Evolutionary conservation across 176 grass and related monocot genomes (phyloP).

Genomic region (Panicum miliaceum): DNA sequence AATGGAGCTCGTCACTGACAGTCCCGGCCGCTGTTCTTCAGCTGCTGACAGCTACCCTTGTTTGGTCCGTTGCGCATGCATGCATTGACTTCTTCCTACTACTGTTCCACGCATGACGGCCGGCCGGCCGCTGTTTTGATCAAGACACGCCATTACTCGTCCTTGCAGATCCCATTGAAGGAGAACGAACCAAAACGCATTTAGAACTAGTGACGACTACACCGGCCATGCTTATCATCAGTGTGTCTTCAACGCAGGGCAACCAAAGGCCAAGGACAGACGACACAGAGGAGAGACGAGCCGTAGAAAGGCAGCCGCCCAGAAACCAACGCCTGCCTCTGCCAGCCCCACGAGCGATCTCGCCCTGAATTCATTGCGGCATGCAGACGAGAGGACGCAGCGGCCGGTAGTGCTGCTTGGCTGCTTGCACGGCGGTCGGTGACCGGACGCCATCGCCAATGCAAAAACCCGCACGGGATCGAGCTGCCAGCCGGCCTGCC

Average conservation of each 20-base stretch:
- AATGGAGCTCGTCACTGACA: background rate
- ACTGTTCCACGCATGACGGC: background rate
- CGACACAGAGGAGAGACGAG: slow-evolving; percentile 44
- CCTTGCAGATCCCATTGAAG: background rate
- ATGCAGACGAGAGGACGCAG: background rate
- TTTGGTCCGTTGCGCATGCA: background rate
- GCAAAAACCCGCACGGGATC: slow-evolving; percentile 43
- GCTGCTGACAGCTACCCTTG: background rate
- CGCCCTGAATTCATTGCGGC: slow-evolving; percentile 40
- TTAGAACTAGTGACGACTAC: background rate
- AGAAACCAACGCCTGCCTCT: slow-evolving; percentile 46
- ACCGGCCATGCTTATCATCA: background rate
- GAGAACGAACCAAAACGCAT: slow-evolving; percentile 17
- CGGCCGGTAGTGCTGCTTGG: background rate
- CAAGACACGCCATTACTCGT: background rate
- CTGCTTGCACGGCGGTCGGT: background rate
- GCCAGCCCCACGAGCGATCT: slow-evolving; percentile 33
- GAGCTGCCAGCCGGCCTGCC: slow-evolving; percentile 10
- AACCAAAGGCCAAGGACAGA: slow-evolving; percentile 40
- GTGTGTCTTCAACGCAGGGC: slow-evolving; percentile 5
- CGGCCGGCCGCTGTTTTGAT: background rate
- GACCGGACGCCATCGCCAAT: background rate
- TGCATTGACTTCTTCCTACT: background rate
- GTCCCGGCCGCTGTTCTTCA: background rate
- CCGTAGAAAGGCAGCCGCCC: background rate